A percentile compares a stretch with the other conserved stretches of the same genome.
These are phyloP conservation scores for Paralagenidium karlingii DNA, from an alignment of 352 stramenopile species.

Conservation along the genomic window DNA sequence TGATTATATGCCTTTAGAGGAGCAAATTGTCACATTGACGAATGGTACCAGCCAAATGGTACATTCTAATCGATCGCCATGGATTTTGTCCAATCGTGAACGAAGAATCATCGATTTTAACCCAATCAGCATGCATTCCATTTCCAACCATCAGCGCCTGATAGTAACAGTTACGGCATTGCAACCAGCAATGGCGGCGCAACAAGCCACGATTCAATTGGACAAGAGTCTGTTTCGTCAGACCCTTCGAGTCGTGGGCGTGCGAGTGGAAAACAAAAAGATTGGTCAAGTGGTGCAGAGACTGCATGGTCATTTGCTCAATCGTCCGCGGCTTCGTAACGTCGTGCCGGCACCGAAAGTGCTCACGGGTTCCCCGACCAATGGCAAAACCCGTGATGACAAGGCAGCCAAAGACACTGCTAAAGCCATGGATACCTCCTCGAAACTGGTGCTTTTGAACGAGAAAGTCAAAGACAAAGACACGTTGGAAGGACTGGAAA, in stretches of 20 bases:
- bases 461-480: slow-evolving; percentile 41
- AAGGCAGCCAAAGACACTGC: slow-evolving; percentile 16
- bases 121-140: no score
- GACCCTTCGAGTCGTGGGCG: slow-evolving; percentile 53
- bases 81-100: no score
- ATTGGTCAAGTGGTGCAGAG: slow-evolving; percentile 59
- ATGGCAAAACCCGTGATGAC: no score
- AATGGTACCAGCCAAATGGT: no score
- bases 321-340: slow-evolving; percentile 55
- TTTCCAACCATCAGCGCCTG: no score
- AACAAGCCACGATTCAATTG: no score
- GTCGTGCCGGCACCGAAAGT: slow-evolving; percentile 41
- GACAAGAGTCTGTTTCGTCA: slow-evolving; percentile 61
- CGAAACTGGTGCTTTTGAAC: slow-evolving; percentile 60
- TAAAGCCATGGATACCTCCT: slow-evolving; percentile 50
- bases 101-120: no score
- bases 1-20: no score
- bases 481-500: slow-evolving; percentile 29
- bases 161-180: no score
- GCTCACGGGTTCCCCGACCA: slow-evolving; percentile 3
- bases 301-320: slow-evolving; percentile 60
- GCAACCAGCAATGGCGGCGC: no score
- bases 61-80: no score
- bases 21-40: no score
- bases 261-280: slow-evolving; percentile 71